Base-by-base conservation (phyloP, 768 basidiomycete species). In the Hebeloma cylindrosporum region DNA sequence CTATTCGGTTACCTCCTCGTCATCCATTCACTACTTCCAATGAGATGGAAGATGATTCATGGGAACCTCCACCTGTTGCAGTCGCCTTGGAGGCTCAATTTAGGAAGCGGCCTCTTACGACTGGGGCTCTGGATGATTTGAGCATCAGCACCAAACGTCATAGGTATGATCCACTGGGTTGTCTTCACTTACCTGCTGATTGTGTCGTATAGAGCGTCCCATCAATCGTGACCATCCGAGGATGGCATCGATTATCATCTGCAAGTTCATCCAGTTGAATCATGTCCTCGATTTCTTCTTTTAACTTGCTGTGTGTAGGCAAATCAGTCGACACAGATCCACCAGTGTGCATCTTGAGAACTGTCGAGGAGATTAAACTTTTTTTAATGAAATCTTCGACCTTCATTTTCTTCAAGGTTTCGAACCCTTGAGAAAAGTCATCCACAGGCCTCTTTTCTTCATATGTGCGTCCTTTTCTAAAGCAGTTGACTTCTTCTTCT, bases 311-410 rank as follows among this genome's bases (percentile, higher is more conserved):
- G 22, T 3, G 14, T 8, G 4, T 3, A 25, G 23, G 28, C 32
- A 29, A 41, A 6, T 7, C 35, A 16, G 14, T 31, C 30, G 7
- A 13, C 32, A 11, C 5, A 40, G 28, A 25, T 34, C 14, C n/a
- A n/a, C 28, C 26, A 6, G 10, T 28, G 28, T 27, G 48, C 31
- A 44, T 50, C 26, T 40, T 37, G 11, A 31, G 18, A 34, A 43
- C 30, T n/a, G 16, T 21, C 3, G 43, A 26, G 3, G 21, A 14
- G 7, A 45, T 37, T 5, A 13, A 9, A 27, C 34, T 45, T 27
- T 45, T 45, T 27, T 20, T 23, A 14, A 49, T 37, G 21, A 53
- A 53, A 17, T 42, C 43, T 16, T 46, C 29, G 7, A 53, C 38
- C 35, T 53, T 53, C n/a, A 0, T 39, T 48, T 11, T 34, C 43